Evolutionary conservation across 2,329 filamentous ascomycete species (phyloP).

Genomic region (Aspergillus felis): DNA sequence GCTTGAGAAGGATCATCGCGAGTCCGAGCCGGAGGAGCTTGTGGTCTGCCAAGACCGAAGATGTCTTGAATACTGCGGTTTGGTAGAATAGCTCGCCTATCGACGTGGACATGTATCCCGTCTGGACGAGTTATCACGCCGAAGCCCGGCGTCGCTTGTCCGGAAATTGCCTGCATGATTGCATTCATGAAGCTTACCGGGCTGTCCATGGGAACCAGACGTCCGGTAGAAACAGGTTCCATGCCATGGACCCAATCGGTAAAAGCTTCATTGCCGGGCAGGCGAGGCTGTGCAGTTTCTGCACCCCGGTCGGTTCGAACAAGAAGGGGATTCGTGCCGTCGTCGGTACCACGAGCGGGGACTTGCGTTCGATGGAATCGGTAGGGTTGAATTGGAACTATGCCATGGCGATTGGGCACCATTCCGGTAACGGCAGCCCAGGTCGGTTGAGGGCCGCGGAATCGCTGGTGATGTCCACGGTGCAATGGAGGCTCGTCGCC

Average conservation of each 20-base stretch:
- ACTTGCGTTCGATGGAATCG: slow-evolving; percentile 42
- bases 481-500: slow-evolving; percentile 49
- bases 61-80: slow-evolving; percentile 50
- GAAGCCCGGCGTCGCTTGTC: slow-evolving; percentile 41
- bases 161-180: slow-evolving; percentile 52
- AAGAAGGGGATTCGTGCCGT: slow-evolving; percentile 82
- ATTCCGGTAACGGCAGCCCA: slow-evolving; percentile 61
- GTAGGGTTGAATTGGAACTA: slow-evolving; percentile 40
- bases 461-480: slow-evolving; percentile 49
- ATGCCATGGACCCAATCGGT: slow-evolving; percentile 53
- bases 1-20: slow-evolving; percentile 60
- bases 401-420: slow-evolving; percentile 49
- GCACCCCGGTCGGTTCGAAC: slow-evolving; percentile 53
- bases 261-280: slow-evolving; percentile 38
- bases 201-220: slow-evolving; percentile 44
- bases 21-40: slow-evolving; percentile 29
- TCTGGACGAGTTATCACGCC: slow-evolving; percentile 44
- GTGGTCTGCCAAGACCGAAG: slow-evolving; percentile 33
- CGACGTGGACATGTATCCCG: slow-evolving; percentile 53
- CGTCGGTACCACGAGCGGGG: slow-evolving; percentile 61
- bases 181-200: slow-evolving; percentile 57
- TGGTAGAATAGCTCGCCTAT: slow-evolving; percentile 48
- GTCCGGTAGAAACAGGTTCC: slow-evolving; percentile 44
- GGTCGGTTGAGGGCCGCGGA: slow-evolving; percentile 56
- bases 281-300: slow-evolving; percentile 34